These are phyloP conservation scores for Withania somnifera DNA, from an alignment of 305 asterid species.

Conservation along the genomic window DNA sequence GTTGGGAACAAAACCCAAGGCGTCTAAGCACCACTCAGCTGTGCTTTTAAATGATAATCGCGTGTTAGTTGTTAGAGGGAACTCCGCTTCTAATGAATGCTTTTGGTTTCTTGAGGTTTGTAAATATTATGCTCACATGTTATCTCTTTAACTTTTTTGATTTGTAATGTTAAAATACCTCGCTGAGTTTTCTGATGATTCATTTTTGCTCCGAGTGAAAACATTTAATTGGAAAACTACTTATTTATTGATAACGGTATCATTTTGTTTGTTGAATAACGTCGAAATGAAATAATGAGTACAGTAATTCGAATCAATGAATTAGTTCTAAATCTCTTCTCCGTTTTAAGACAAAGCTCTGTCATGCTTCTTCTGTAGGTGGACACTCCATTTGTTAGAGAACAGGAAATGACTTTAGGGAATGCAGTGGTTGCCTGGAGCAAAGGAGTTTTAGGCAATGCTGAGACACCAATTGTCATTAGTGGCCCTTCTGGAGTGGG, in stretches of 20 bases:
- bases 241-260: neutral
- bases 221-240: neutral
- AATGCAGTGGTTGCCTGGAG: conserved; percentile 87
- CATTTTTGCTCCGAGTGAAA: neutral
- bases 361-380: conserved; percentile 31
- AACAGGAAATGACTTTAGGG: conserved; percentile 45
- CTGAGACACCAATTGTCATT: conserved; percentile 62
- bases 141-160: neutral
- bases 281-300: neutral
- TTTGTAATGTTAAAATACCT: neutral
- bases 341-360: neutral
- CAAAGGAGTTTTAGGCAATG: conserved; percentile 60
- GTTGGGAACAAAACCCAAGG: conserved; percentile 63
- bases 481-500: conserved; percentile 99
- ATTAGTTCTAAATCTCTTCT: neutral
- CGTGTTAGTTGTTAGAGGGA: conserved; percentile 45
- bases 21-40: conserved; percentile 48
- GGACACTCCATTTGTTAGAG: conserved; percentile 55
- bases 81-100: conserved; percentile 42
- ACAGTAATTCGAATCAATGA: neutral
- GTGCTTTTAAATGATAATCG: conserved; percentile 48
- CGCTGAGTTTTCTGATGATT: neutral
- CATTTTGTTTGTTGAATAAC: neutral
- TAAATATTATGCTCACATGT: neutral
- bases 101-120: conserved; percentile 96